These are phyloP conservation scores for Solanum piurae DNA, from an alignment of 257 asterid genomes.

Conservation along the genomic window DNA sequence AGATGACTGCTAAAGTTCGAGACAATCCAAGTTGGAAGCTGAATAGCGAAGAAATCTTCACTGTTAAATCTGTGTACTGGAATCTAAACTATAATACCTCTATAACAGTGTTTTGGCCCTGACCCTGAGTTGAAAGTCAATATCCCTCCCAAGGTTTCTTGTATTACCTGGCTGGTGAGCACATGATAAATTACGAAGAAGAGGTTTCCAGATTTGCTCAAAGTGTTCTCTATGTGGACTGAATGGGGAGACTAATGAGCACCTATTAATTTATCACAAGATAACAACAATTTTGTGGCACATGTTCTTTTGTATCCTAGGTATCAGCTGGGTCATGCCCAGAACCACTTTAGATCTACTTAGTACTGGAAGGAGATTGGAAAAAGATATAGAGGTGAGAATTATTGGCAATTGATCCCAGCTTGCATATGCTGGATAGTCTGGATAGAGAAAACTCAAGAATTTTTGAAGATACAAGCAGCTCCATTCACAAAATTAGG, in stretches of 20 bases:
- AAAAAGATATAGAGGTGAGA: background rate
- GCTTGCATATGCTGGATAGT: background rate
- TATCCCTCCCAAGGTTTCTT: background rate
- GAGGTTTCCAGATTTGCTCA: background rate
- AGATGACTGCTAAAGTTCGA: background rate
- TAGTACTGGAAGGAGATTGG: background rate
- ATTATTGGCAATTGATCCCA: background rate
- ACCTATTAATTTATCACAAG: background rate
- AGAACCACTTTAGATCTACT: background rate
- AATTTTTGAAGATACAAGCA: background rate
- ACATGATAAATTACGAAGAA: background rate
- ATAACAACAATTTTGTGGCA: background rate
- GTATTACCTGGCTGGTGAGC: background rate
- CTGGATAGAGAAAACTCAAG: background rate
- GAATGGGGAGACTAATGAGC: background rate
- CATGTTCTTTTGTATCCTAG: background rate
- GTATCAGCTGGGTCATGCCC: background rate
- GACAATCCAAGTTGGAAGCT: background rate
- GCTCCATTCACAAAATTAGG: background rate
- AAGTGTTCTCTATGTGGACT: background rate
- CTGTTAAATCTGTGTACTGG: background rate
- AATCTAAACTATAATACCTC: background rate
- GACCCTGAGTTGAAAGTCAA: background rate
- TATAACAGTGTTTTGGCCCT: background rate
- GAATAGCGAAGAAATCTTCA: background rate